These are phyloP conservation scores for Vitis rupestris DNA, from an alignment of 164 flowering plant genomes.

Conservation along the genomic window DNA sequence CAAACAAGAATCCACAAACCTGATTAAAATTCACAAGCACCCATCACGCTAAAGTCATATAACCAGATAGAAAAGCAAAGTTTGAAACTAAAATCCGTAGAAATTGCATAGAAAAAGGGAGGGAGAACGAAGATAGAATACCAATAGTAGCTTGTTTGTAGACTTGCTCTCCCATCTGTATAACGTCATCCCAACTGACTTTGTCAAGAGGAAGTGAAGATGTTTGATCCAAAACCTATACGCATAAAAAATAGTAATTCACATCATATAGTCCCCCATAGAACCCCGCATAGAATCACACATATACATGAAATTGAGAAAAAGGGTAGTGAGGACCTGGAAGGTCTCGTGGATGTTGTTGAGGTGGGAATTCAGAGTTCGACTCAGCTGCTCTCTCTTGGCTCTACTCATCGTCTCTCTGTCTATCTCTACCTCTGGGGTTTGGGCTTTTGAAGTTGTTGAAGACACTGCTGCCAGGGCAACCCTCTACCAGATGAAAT, in stretches of 20 bases:
- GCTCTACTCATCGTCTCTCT: constrained; percentile 46
- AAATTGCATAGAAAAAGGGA: background rate
- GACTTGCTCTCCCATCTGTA: constrained; percentile 65
- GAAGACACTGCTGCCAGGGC: background rate
- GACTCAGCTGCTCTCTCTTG: constrained; percentile 46
- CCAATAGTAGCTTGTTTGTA: constrained; percentile 86
- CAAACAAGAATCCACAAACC: constrained; percentile 1
- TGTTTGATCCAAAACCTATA: constrained; percentile 58
- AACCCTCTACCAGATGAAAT: background rate
- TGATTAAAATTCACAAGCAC: background rate
- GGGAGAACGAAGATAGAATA: constrained; percentile 15
- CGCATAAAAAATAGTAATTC: background rate
- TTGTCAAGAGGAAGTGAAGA: constrained; percentile 53
- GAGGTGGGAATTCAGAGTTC: constrained; percentile 42
- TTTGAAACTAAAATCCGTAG: background rate
- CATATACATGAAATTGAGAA: background rate
- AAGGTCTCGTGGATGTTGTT: constrained; percentile 75
- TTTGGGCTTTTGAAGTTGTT: background rate
- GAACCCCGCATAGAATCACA: too few species aligned
- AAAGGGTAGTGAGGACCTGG: constrained; percentile 37
- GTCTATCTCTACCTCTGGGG: background rate
- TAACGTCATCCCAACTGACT: constrained; percentile 75
- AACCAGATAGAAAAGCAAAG: background rate
- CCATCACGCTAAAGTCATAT: background rate
- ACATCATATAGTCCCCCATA: too few species aligned